Base-by-base conservation (phyloP, 371 early-diverging fungal genomes). In the Apophysomyces sp. region DNA sequence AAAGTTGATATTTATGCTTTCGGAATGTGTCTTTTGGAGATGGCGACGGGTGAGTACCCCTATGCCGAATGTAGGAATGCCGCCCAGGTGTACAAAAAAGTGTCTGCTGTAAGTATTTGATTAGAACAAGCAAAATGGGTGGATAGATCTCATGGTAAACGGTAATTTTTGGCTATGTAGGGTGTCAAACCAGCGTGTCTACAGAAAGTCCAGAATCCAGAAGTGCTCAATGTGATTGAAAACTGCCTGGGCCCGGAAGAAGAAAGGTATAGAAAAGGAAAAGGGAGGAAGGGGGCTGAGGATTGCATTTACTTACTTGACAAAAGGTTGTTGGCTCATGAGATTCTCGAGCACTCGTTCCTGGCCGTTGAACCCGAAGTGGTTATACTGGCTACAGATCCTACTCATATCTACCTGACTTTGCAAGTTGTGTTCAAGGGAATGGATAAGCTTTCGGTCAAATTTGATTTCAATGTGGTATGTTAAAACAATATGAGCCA, bases 1-100 rank as follows among this genome's bases (percentile, higher is more conserved):
- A 87, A 86, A 55, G 91, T 89, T 15, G 91, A 91, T 59, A 87
- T 94, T 37, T 94, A 93, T 77, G 90, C 94, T 3, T 94, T 93
- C 81, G 94, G 94, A 29, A 89, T 94, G 91, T 85, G 86, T 59
- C 70, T 92, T 16, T 73, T 92, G 40, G 92, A 93, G 66, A 92
- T 92, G 83, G 85, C 82, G 6, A 91, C 93, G 3, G 87, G 87
- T 27, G 88, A 86, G 57, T 89, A 89, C 72, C 93, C 94, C 9
- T 93, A 93, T 74, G 80, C 78, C 15, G 93, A 93, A 73, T 91
- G 90, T 65, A 84, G 75, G 29, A 91, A 90, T 69, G 88, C 89
- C 16, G 86, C 89, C 27, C 91, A 92, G 57, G 84, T 91, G 30
- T 89, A 86, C 69, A 86, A 86, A 60, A 88, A 88, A 57, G 89